These are phyloP conservation scores for Pascua sp. DNA, from an alignment of 1,284 basidiomycete genomes.

Conservation along the genomic window DNA sequence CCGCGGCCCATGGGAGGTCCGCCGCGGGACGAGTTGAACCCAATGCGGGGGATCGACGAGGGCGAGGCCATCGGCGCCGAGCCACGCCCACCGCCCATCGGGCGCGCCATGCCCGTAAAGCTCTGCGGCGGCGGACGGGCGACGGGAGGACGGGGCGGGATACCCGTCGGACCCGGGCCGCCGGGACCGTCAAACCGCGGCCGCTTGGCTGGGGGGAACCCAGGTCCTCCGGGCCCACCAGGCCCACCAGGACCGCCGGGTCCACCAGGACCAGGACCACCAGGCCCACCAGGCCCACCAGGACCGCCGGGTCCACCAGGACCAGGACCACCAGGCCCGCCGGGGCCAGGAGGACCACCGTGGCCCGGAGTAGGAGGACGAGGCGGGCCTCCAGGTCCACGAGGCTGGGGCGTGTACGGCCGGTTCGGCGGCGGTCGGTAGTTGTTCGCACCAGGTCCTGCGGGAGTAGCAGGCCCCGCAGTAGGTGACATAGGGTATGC, in stretches of 20 bases:
- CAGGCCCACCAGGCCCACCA: conserved; percentile 13
- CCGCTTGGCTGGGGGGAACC: conserved; percentile 59
- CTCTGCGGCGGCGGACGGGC: conserved; percentile 13
- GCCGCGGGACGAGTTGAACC: conserved; percentile 45
- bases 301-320: conserved; percentile 6
- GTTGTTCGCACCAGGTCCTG: no score
- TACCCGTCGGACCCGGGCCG: conserved; percentile 4
- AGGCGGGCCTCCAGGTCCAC: background rate
- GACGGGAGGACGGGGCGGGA: conserved; percentile 21
- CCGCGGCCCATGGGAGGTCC: conserved; percentile 48
- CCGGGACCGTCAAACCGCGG: conserved; percentile 74
- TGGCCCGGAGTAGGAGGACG: conserved; percentile 8
- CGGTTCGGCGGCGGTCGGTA: conserved; percentile 12
- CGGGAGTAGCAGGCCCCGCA: no score
- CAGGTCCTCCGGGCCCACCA: conserved; percentile 11
- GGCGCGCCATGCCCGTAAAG: conserved; percentile 14
- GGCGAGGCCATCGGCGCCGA: conserved; percentile 8
- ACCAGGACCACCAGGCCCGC: background rate
- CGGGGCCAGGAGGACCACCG: background rate
- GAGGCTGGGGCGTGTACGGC: conserved; percentile 31
- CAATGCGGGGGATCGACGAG: conserved; percentile 12
- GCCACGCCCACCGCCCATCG: conserved; percentile 22
- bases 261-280: conserved; percentile 3
- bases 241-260: conserved; percentile 11
- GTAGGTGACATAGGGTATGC: no score